Conservation (phyloP, 1,139 yeast genomes). For the Hemisphaericaspora subhashii region DNA sequence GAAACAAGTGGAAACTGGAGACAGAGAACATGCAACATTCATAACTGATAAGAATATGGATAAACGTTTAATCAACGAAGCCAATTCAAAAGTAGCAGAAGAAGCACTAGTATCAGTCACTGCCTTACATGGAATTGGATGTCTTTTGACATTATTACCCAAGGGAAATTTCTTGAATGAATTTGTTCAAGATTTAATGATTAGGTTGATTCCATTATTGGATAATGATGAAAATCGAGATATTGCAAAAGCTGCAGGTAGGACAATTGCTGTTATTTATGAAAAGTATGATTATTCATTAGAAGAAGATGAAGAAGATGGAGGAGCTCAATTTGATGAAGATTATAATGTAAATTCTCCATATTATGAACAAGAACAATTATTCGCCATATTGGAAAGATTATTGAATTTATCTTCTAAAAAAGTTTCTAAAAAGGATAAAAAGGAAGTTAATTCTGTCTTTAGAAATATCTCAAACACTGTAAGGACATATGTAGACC, state of each 20-base stretch:
- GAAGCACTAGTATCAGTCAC: slow-evolving; percentile 45
- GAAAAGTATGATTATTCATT: slow-evolving; percentile 54
- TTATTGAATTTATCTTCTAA: slow-evolving; percentile 55
- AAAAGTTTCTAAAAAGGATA: slow-evolving; percentile 60
- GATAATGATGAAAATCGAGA: slow-evolving; percentile 45
- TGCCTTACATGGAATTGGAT: slow-evolving; percentile 50
- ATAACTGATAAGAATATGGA: slow-evolving; percentile 39
- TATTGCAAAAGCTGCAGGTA: slow-evolving; percentile 53
- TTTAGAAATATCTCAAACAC: slow-evolving; percentile 62
- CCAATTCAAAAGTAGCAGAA: slow-evolving; percentile 28
- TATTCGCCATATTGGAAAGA: slow-evolving; percentile 44
- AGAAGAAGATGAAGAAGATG: slow-evolving; percentile 30
- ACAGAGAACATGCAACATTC: slow-evolving; percentile 45
- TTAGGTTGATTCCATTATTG: slow-evolving; percentile 41
- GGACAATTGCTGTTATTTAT: slow-evolving; percentile 61
- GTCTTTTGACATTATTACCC: slow-evolving; percentile 43
- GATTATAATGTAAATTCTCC: slow-evolving; percentile 53
- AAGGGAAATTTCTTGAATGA: slow-evolving; percentile 46
- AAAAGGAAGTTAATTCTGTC: slow-evolving; percentile 58
- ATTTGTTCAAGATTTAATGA: slow-evolving; percentile 33
- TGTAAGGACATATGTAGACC: slow-evolving; percentile 42
- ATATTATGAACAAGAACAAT: slow-evolving; percentile 56
- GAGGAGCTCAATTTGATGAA: slow-evolving; percentile 38
- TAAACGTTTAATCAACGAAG: slow-evolving; percentile 38
- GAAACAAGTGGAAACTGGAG: slow-evolving; percentile 38